phyloP scores from a whole-genome alignment of 2,329 filamentous ascomycete genomes.

The Ceratocystis variospora region DNA sequence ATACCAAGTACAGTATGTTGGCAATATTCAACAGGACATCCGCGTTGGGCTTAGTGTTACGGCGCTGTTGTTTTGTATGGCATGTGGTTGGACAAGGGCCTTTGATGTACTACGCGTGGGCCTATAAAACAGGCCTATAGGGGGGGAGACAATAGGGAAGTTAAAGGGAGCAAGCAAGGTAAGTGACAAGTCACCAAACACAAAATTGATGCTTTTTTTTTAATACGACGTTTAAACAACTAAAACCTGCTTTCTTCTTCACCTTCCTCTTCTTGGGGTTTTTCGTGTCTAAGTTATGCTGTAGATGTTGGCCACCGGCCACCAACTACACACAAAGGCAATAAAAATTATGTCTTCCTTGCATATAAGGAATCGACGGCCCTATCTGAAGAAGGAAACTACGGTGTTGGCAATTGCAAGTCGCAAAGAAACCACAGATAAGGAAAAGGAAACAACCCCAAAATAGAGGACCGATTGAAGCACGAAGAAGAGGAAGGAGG shows the following conservation, averaged over 20 bases:
- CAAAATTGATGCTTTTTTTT: too few species aligned
- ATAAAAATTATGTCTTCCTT: too few species aligned
- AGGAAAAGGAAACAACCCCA: neutral
- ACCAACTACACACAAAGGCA: too few species aligned
- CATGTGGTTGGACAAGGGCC: slow-evolving; percentile 1
- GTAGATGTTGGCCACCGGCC: neutral
- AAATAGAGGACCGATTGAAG: neutral
- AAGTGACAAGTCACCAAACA: neutral
- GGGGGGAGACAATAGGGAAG: neutral
- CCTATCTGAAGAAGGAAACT: neutral
- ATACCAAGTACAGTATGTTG: too few species aligned
- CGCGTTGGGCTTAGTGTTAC: slow-evolving; percentile 1
- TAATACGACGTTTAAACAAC: slow-evolving; percentile 15
- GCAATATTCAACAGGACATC: too few species aligned
- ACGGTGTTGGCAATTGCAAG: neutral
- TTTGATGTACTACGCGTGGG: neutral
- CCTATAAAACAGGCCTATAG: neutral
- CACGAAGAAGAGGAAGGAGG: neutral
- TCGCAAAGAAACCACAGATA: neutral
- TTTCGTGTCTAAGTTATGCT: neutral
- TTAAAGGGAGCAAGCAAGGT: neutral
- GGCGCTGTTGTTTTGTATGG: neutral
- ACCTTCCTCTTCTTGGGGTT: neutral
- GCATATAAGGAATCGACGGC: neutral
- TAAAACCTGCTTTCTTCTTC: slow-evolving; percentile 15